A percentile compares a stretch with the other conserved stretches of the same genome.
phyloP scores from a whole-genome alignment of 768 basidiomycete species.

The Lentinula lateritia region DNA sequence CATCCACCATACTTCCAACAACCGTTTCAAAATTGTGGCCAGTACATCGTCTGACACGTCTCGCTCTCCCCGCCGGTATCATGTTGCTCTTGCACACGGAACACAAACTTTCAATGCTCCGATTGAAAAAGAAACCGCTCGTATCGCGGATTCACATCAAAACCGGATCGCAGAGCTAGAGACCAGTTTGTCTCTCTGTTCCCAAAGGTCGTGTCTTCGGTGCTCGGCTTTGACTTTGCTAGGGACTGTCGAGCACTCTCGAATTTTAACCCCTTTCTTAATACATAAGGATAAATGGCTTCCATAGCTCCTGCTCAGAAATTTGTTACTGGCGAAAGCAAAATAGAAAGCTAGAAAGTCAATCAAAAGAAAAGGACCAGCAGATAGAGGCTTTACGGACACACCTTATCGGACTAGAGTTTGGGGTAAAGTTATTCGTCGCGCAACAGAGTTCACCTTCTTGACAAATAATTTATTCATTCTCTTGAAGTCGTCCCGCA shows the following conservation, averaged over 20 bases:
- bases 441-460: neutral
- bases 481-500: too few species aligned
- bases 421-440: neutral
- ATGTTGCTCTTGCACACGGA: neutral
- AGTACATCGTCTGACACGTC: neutral
- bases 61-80: neutral
- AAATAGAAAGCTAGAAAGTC: neutral
- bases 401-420: neutral
- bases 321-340: neutral
- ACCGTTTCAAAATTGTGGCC: neutral
- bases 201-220: neutral
- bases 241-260: neutral
- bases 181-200: neutral
- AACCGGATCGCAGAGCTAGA: neutral
- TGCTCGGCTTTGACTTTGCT: neutral
- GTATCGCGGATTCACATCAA: neutral
- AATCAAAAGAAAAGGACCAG: neutral
- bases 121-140: neutral
- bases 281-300: neutral
- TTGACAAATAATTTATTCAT: too few species aligned
- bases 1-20: neutral
- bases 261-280: too few species aligned
- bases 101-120: neutral
- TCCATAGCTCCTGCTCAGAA: neutral
- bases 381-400: neutral